Percentiles rank a stretch among this genome's conserved stretches.
These are phyloP conservation scores for Onygenales sp. DNA, from an alignment of 2,329 filamentous ascomycete species.

Conservation along the genomic window DNA sequence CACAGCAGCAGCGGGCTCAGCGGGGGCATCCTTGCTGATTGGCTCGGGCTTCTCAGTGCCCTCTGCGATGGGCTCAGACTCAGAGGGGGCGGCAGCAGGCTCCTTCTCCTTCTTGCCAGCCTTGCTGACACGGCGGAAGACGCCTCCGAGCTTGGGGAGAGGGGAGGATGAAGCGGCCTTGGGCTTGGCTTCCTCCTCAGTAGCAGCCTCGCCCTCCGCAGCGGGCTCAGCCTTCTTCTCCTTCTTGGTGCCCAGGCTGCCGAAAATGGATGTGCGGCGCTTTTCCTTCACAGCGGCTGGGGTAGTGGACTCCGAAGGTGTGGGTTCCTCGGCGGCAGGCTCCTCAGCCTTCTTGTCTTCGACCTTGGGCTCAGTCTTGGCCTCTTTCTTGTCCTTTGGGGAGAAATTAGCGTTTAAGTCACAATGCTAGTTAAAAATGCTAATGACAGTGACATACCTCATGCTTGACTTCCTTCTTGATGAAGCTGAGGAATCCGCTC, in stretches of 20 bases:
- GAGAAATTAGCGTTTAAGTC: conserved; percentile 4
- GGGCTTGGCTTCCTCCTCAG: conserved; percentile 37
- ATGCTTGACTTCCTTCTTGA: conserved; percentile 24
- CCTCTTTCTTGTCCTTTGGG: conserved; percentile 14
- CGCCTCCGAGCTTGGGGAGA: conserved; percentile 33
- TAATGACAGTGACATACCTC: conserved; percentile 12
- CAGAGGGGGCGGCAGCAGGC: conserved; percentile 19
- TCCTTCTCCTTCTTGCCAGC: conserved; percentile 35
- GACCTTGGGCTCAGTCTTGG: conserved; percentile 16
- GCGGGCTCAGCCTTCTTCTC: conserved; percentile 40
- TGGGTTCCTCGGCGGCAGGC: conserved; percentile 13
- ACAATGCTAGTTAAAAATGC: background rate
- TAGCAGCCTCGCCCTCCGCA: conserved; percentile 35
- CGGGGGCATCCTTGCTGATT: conserved; percentile 13
- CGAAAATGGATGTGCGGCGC: conserved; percentile 46
- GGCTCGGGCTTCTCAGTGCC: conserved; percentile 21
- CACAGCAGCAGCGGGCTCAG: conserved; percentile 19
- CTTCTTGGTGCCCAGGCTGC: conserved; percentile 44
- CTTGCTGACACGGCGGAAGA: conserved; percentile 42
- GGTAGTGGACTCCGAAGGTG: conserved; percentile 28
- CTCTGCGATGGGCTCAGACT: conserved; percentile 15
- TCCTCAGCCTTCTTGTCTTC: conserved; percentile 19
- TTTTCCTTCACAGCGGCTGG: conserved; percentile 37
- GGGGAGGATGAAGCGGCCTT: conserved; percentile 22
- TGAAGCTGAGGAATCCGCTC: conserved; percentile 20